Conservation (phyloP, 1,284 basidiomycete species). For the Clitocybe nebularis region DNA sequence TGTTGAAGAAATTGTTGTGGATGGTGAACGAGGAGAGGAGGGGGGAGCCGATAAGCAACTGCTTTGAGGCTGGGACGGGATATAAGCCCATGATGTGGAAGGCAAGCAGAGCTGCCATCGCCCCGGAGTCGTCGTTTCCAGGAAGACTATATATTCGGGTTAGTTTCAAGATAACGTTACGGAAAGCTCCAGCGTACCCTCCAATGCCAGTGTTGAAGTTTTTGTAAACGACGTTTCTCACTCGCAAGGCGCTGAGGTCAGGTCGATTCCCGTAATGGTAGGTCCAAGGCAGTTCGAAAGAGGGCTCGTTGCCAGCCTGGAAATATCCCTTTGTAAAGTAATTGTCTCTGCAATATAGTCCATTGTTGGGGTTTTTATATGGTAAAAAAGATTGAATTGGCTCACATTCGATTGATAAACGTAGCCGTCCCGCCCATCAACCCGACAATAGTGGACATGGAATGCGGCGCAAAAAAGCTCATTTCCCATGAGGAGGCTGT, state of each 20-base stretch:
- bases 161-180: not conserved
- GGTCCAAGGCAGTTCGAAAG: constrained; percentile 41
- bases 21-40: constrained; percentile 42
- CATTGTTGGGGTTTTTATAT: not conserved
- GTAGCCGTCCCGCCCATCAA: constrained; percentile 47
- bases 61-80: constrained; percentile 43
- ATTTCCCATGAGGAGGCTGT: constrained; percentile 52
- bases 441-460: constrained; percentile 41
- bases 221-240: constrained; percentile 38
- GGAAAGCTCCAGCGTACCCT: constrained; percentile 26
- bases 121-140: constrained; percentile 52
- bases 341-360: constrained; percentile 37
- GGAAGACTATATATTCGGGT: constrained; percentile 30
- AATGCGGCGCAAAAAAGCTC: constrained; percentile 50
- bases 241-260: constrained; percentile 45
- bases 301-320: constrained; percentile 46
- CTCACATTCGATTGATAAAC: constrained; percentile 40
- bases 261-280: constrained; percentile 47
- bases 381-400: not conserved
- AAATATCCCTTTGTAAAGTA: constrained; percentile 45
- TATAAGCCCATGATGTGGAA: constrained; percentile 55
- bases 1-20: constrained; percentile 34
- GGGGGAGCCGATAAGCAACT: constrained; percentile 44
- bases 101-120: constrained; percentile 48
- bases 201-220: constrained; percentile 44